These are phyloP conservation scores for Hypoxylon intermedium DNA, from an alignment of 495 filamentous ascomycete species.

Conservation along the genomic window DNA sequence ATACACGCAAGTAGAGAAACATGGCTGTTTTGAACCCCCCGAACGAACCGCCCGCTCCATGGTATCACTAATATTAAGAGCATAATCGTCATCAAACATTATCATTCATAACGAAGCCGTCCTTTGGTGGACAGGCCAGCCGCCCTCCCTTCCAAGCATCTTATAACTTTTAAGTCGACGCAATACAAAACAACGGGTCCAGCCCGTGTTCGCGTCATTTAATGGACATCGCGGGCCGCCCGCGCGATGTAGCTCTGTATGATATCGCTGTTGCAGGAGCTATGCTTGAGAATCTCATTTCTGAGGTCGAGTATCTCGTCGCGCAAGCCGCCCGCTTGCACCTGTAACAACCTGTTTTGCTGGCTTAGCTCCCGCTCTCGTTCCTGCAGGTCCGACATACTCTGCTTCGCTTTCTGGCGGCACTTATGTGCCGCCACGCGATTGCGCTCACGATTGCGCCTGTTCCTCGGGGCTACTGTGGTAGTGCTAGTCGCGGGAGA, in stretches of 20 bases:
- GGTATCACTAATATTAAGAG: too few species aligned
- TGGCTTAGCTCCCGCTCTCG: slow-evolving; percentile 36
- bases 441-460: slow-evolving; percentile 61
- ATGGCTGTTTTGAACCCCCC: too few species aligned
- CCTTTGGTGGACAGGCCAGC: too few species aligned
- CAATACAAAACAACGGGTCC: too few species aligned
- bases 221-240: slow-evolving; percentile 44
- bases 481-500: neutral
- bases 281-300: slow-evolving; percentile 61
- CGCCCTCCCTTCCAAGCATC: too few species aligned
- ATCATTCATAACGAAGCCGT: too few species aligned
- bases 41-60: too few species aligned
- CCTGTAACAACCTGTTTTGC: slow-evolving; percentile 33
- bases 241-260: slow-evolving; percentile 59
- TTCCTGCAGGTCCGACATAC: slow-evolving; percentile 54
- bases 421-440: slow-evolving; percentile 73
- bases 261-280: slow-evolving; percentile 57
- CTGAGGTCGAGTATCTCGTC: slow-evolving; percentile 61
- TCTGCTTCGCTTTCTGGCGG: slow-evolving; percentile 71
- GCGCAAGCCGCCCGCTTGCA: slow-evolving; percentile 44
- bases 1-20: too few species aligned
- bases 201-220: too few species aligned
- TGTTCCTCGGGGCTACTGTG: neutral
- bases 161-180: too few species aligned
- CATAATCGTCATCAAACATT: too few species aligned